These are phyloP conservation scores for Pleurotus salmoneostramineus DNA, from an alignment of 768 basidiomycete genomes.

Conservation along the genomic window DNA sequence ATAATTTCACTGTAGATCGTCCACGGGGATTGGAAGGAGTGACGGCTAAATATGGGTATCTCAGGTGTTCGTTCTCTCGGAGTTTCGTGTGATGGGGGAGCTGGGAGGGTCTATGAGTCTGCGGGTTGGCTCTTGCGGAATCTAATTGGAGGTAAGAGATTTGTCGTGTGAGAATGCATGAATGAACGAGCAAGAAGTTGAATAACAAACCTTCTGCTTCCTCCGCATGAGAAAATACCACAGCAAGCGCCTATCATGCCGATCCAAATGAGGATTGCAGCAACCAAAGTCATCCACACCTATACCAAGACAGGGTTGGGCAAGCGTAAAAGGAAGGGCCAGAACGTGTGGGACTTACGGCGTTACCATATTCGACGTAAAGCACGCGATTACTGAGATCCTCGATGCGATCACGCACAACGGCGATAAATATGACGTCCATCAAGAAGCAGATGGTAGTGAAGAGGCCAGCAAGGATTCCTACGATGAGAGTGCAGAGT, in stretches of 20 bases:
- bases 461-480: constrained; percentile 36
- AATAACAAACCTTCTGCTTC: constrained; percentile 13
- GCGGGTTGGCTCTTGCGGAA: constrained; percentile 7
- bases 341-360: constrained; percentile 22
- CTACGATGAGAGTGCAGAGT: constrained; percentile 30
- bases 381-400: constrained; percentile 37
- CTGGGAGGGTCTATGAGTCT: not conserved
- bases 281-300: constrained; percentile 55
- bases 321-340: not conserved
- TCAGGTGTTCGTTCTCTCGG: not conserved
- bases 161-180: not conserved
- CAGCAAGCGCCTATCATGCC: constrained; percentile 32
- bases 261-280: constrained; percentile 45
- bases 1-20: constrained; percentile 1
- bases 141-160: not conserved
- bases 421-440: constrained; percentile 46
- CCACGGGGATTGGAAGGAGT: constrained; percentile 1
- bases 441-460: constrained; percentile 50
- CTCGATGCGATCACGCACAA: constrained; percentile 37
- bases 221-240: constrained; percentile 25
- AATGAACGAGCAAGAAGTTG: not conserved
- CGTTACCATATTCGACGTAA: constrained; percentile 45
- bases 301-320: constrained; percentile 18
- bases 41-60: constrained; percentile 6
- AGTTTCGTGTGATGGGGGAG: not conserved